Percentiles rank a stretch among this genome's conserved stretches.
Evolutionary conservation across 345 rosid genomes (phyloP).

Genomic region (Xanthoceras sorbifolium): DNA sequence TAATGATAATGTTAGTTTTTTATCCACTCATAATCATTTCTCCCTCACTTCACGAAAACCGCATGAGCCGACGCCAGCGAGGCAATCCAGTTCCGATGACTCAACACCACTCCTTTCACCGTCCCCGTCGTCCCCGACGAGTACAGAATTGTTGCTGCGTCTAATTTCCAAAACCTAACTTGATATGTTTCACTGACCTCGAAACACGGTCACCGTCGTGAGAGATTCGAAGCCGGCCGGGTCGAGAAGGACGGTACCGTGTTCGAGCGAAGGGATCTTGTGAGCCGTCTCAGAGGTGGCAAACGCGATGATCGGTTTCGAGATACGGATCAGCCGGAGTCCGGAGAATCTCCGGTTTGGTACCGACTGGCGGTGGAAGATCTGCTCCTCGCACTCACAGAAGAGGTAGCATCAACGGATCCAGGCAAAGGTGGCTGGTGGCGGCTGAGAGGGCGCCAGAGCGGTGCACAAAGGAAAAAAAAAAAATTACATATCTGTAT

Average conservation of each 20-base stretch:
- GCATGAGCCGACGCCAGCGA: conserved; percentile 31
- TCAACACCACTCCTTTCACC: conserved; percentile 55
- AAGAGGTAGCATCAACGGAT: no score
- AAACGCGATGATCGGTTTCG: conserved; percentile 56
- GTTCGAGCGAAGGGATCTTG: conserved; percentile 37
- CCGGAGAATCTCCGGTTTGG: conserved; percentile 39
- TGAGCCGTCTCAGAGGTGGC: conserved; percentile 35
- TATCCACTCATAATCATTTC: no score
- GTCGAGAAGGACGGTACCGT: conserved; percentile 38
- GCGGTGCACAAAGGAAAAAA: no score
- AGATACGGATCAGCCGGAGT: conserved; percentile 43
- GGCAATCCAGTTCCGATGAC: conserved; percentile 45
- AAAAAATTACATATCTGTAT: no score
- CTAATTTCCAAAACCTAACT: conserved; percentile 36
- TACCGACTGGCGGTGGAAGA: no score
- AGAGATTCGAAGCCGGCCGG: conserved; percentile 51
- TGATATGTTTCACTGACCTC: background rate
- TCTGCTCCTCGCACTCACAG: no score
- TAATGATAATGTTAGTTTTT: no score
- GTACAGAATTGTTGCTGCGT: conserved; percentile 57
- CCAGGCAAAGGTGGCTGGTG: no score
- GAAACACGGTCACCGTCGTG: conserved; percentile 23
- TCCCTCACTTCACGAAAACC: conserved; percentile 26
- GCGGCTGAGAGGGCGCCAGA: no score
- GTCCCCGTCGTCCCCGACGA: conserved; percentile 68